phyloP scores from a whole-genome alignment of 495 filamentous ascomycete genomes.

The Penicillium cosmopolitanum region DNA sequence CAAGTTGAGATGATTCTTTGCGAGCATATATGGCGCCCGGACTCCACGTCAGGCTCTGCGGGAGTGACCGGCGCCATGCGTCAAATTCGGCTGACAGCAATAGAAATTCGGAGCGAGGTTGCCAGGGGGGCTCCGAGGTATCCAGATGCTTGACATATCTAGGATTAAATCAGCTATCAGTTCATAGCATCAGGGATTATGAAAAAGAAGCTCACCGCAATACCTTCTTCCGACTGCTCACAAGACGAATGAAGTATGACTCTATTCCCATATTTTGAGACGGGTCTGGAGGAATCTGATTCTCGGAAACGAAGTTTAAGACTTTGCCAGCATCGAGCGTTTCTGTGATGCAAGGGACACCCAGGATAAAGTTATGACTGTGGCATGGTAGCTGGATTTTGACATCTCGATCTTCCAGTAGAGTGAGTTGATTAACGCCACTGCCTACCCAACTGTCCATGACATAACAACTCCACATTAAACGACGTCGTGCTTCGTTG shows the following conservation, averaged over 20 bases:
- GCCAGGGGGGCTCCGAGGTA: slow-evolving; percentile 19
- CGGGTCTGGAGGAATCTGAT: slow-evolving; percentile 9
- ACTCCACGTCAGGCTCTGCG: slow-evolving; percentile 17
- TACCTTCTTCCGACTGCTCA: slow-evolving; percentile 21
- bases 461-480: slow-evolving; percentile 36
- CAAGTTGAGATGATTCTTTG: slow-evolving; percentile 22
- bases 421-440: slow-evolving; percentile 27
- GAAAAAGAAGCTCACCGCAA: slow-evolving; percentile 14
- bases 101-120: slow-evolving; percentile 19
- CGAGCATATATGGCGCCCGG: slow-evolving; percentile 22
- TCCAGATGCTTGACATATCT: slow-evolving; percentile 27
- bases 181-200: neutral
- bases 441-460: slow-evolving; percentile 34
- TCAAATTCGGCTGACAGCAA: slow-evolving; percentile 17
- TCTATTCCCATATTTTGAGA: slow-evolving; percentile 27
- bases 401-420: slow-evolving; percentile 25
- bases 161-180: neutral
- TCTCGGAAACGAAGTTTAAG: slow-evolving; percentile 10
- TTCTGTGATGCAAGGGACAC: slow-evolving; percentile 23
- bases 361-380: slow-evolving; percentile 21
- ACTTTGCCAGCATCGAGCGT: slow-evolving; percentile 15
- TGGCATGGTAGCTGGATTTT: slow-evolving; percentile 34
- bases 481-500: slow-evolving; percentile 25
- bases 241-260: slow-evolving; percentile 25
- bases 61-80: slow-evolving; percentile 14